These are phyloP conservation scores for Pholiota adiposa DNA, from an alignment of 1,284 basidiomycete genomes.

Conservation along the genomic window DNA sequence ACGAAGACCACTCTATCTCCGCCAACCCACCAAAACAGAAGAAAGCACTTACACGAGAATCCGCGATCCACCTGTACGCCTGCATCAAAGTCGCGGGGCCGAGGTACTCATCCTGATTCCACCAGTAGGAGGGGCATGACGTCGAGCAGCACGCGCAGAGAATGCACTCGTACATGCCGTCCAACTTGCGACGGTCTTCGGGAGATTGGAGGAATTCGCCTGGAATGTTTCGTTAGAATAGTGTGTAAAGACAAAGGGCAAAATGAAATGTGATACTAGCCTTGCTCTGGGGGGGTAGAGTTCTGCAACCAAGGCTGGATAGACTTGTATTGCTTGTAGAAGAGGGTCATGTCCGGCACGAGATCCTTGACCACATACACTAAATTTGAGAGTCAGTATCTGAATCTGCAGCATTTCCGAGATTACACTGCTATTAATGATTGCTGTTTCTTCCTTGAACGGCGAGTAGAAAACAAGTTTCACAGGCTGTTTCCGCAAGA, in stretches of 20 bases:
- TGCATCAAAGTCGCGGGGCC: conserved; percentile 97
- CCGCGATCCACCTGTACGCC: conserved; percentile 97
- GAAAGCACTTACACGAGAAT: conserved; percentile 76
- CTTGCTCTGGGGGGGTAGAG: conserved; percentile 83
- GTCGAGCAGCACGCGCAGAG: conserved; percentile 97
- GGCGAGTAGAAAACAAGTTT: too few relatives aligned
- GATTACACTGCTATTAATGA: too few relatives aligned
- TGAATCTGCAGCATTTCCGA: too few relatives aligned
- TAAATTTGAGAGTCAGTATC: conserved; percentile 35
- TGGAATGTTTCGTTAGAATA: conserved; percentile 9
- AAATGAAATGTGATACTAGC: conserved; percentile 30
- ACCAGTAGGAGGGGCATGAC: conserved; percentile 97
- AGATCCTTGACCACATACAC: conserved; percentile 99
- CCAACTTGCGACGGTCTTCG: conserved; percentile 94
- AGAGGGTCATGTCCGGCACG: conserved; percentile 87
- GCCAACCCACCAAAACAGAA: not conserved
- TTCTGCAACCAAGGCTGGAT: conserved; percentile 96
- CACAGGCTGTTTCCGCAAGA: too few relatives aligned
- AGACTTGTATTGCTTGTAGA: conserved; percentile 99
- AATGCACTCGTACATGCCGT: conserved; percentile 97
- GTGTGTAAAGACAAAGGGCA: not conserved
- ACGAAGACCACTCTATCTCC: conserved; percentile 11
- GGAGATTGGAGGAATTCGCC: conserved; percentile 88
- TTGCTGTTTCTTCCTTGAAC: too few relatives aligned
- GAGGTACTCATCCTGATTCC: conserved; percentile 99